These are phyloP conservation scores for Flaveria ramosissima DNA, from an alignment of 129 eudicot species.

Conservation along the genomic window DNA sequence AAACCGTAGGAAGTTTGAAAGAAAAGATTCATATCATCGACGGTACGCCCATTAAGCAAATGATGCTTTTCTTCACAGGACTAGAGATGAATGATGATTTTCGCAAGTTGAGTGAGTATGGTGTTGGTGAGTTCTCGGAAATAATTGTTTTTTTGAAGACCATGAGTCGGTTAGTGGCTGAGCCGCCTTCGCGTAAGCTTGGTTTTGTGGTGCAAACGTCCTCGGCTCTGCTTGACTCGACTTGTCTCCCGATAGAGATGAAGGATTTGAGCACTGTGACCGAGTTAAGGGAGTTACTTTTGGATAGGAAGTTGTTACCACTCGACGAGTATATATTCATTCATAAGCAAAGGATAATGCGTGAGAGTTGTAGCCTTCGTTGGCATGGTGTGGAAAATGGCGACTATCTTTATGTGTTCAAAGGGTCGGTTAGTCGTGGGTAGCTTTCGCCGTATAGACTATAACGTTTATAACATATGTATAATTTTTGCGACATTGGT, in stretches of 20 bases:
- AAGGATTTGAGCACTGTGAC: conserved; percentile 58
- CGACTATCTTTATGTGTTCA: conserved; percentile 72
- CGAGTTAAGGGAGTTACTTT: conserved; percentile 52
- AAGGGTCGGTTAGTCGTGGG: conserved; percentile 65
- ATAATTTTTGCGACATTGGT: no score
- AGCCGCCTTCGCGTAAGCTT: conserved; percentile 62
- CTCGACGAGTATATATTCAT: conserved; percentile 78
- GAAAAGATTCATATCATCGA: conserved; percentile 85
- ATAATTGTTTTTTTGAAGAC: conserved; percentile 55
- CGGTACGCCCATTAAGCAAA: conserved; percentile 78
- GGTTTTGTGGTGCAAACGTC: conserved; percentile 75
- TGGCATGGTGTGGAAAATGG: conserved; percentile 96
- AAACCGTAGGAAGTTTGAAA: conserved; percentile 80
- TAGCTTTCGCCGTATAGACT: background rate
- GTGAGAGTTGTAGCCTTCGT: conserved; percentile 73
- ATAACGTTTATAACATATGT: no score
- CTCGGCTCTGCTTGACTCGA: conserved; percentile 54
- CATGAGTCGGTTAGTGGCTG: conserved; percentile 46
- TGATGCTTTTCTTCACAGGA: conserved; percentile 56
- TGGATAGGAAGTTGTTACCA: conserved; percentile 54
- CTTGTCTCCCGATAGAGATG: conserved; percentile 72
- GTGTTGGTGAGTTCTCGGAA: conserved; percentile 57
- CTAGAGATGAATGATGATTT: conserved; percentile 73
- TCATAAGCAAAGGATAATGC: conserved; percentile 91
- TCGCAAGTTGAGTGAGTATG: conserved; percentile 67